These are phyloP conservation scores for Perkinsus marinus DNA, from an alignment of 169 alveolate species.

Conservation along the genomic window DNA sequence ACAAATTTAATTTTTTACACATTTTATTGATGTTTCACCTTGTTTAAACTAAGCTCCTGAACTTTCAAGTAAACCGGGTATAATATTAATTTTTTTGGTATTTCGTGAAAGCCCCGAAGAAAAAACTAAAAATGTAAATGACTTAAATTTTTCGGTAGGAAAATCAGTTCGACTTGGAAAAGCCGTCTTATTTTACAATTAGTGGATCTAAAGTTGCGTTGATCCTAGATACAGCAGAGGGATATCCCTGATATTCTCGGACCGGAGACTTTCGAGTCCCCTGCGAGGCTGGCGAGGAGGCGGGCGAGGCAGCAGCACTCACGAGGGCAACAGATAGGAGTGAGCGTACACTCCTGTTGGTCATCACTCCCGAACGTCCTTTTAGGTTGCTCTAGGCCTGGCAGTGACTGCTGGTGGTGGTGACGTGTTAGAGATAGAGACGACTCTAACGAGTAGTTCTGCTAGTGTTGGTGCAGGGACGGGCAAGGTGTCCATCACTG, in stretches of 20 bases:
- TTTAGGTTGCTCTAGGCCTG: neutral
- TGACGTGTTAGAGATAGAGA: neutral
- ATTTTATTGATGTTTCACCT: neutral
- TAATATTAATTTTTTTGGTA: too few relatives aligned
- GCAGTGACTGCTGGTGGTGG: neutral
- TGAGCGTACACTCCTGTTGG: neutral
- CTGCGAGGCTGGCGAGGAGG: neutral
- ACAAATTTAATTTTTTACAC: too few relatives aligned
- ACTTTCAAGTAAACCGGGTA: too few relatives aligned
- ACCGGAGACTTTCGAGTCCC: neutral
- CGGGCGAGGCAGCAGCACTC: neutral
- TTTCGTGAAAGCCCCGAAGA: too few relatives aligned
- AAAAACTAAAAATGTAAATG: too few relatives aligned
- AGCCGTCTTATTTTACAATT: too few relatives aligned
- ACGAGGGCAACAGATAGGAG: neutral
- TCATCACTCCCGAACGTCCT: neutral
- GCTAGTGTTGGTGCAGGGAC: neutral
- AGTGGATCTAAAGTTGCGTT: too few relatives aligned
- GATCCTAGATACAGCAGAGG: neutral
- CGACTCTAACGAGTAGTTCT: neutral
- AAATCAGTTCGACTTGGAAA: too few relatives aligned
- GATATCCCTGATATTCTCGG: neutral
- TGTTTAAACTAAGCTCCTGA: too few relatives aligned
- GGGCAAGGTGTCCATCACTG: neutral
- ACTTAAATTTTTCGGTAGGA: too few relatives aligned